These are phyloP conservation scores for Tetracladium marchalianum DNA, from an alignment of 495 filamentous ascomycete species.

Conservation along the genomic window DNA sequence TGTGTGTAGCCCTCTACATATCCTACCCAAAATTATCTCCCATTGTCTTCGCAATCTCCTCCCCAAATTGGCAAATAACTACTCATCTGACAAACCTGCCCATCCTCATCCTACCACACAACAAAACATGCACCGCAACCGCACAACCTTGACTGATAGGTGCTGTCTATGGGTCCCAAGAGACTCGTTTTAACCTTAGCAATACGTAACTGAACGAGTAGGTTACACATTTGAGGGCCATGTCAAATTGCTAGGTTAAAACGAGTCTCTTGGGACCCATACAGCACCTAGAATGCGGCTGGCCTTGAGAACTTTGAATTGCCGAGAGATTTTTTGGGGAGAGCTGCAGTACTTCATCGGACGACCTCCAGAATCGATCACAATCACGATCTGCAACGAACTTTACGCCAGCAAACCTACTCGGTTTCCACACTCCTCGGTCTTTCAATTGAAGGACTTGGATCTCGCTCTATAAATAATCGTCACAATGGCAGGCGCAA, in stretches of 20 bases:
- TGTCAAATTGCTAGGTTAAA: too few species aligned
- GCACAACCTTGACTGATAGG: slow-evolving; percentile 51
- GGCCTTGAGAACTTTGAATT: too few species aligned
- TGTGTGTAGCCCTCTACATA: not conserved
- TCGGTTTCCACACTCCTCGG: not conserved
- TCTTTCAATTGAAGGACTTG: not conserved
- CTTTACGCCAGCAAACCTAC: not conserved
- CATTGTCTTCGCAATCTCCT: slow-evolving; percentile 11
- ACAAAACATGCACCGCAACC: slow-evolving; percentile 29
- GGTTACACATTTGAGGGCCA: too few species aligned
- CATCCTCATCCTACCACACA: slow-evolving; percentile 22
- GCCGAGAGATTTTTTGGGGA: too few species aligned
- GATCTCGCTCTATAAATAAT: not conserved
- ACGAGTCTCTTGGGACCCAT: too few species aligned
- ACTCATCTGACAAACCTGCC: slow-evolving; percentile 42
- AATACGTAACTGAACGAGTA: too few species aligned
- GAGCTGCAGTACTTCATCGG: too few species aligned
- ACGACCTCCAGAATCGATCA: too few species aligned
- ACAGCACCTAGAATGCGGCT: too few species aligned
- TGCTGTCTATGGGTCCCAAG: too few species aligned
- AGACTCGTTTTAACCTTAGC: too few species aligned
- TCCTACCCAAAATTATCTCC: not conserved
- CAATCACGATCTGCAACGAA: too few species aligned
- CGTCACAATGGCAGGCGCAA: slow-evolving; percentile 68
- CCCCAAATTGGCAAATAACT: slow-evolving; percentile 44